phyloP scores from a whole-genome alignment of 1,284 basidiomycete species.

The Ceratobasidium theobromae region DNA sequence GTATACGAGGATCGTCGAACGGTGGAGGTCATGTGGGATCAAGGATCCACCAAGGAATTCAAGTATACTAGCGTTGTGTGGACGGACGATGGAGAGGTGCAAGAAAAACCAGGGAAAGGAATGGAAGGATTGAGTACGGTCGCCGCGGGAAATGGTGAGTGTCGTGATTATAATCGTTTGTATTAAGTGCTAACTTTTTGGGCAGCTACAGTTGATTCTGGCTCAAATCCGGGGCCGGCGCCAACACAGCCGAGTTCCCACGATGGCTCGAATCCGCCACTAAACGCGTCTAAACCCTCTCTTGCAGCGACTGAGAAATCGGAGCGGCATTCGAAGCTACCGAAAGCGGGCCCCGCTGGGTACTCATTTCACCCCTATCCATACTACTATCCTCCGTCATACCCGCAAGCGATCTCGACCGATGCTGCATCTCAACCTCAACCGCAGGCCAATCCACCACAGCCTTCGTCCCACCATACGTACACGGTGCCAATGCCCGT shows the following conservation, averaged over 20 bases:
- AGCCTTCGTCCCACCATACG: neutral
- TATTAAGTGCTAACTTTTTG: too few species aligned
- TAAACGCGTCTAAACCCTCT: neutral
- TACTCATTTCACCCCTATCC: neutral
- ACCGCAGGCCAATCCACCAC: neutral
- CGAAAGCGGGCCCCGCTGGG: neutral
- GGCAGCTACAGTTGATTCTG: too few species aligned
- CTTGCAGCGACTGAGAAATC: neutral
- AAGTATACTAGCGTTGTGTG: constrained; percentile 75
- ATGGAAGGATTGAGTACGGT: too few species aligned
- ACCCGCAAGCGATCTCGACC: neutral
- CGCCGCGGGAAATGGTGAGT: too few species aligned
- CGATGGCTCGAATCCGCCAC: neutral
- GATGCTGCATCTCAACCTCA: neutral
- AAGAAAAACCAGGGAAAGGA: constrained; percentile 19
- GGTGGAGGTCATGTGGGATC: constrained; percentile 80
- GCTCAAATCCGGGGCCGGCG: neutral
- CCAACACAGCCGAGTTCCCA: neutral
- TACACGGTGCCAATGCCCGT: constrained; percentile 5
- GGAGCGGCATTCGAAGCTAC: neutral
- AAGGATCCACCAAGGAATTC: constrained; percentile 63
- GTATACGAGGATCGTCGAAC: constrained; percentile 66
- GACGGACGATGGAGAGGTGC: constrained; percentile 32
- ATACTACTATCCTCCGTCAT: constrained; percentile 1
- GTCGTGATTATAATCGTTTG: too few species aligned